phyloP scores from a whole-genome alignment of 2,329 filamentous ascomycete genomes.

The Calonectria montana region DNA sequence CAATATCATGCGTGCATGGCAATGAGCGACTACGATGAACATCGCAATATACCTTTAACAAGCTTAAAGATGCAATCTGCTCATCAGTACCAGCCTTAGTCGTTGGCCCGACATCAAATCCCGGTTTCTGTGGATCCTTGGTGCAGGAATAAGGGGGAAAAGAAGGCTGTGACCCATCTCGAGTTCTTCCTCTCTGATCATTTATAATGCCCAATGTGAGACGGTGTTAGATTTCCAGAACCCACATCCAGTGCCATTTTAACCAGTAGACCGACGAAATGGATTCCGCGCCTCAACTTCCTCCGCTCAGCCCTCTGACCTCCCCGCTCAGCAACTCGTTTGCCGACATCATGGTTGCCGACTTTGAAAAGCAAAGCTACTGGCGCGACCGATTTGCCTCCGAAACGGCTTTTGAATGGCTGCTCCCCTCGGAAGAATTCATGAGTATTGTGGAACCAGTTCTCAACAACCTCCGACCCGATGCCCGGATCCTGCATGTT shows the following conservation, averaged over 20 bases:
- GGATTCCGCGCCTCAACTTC: constrained; percentile 28
- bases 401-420: constrained; percentile 62
- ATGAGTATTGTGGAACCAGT: constrained; percentile 53
- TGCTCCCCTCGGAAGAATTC: constrained; percentile 55
- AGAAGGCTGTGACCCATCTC: not conserved
- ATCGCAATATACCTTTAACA: constrained; percentile 4
- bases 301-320: constrained; percentile 29
- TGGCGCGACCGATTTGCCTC: constrained; percentile 60
- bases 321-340: constrained; percentile 25
- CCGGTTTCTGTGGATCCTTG: constrained; percentile 15
- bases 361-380: constrained; percentile 63
- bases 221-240: not conserved
- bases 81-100: not conserved
- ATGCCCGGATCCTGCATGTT: constrained; percentile 56
- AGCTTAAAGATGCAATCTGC: not conserved
- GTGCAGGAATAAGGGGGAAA: constrained; percentile 6
- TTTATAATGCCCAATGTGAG: constrained; percentile 3
- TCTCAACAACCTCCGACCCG: constrained; percentile 43
- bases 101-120: constrained; percentile 18
- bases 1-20: not conserved
- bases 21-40: not conserved
- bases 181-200: not conserved
- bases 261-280: not conserved
- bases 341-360: constrained; percentile 41
- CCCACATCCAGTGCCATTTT: not conserved